A percentile compares a stretch with the other conserved stretches of the same genome.
These are phyloP conservation scores for Saccharomycopsis fibuligera DNA, from an alignment of 805 yeast genomes.

Conservation along the genomic window DNA sequence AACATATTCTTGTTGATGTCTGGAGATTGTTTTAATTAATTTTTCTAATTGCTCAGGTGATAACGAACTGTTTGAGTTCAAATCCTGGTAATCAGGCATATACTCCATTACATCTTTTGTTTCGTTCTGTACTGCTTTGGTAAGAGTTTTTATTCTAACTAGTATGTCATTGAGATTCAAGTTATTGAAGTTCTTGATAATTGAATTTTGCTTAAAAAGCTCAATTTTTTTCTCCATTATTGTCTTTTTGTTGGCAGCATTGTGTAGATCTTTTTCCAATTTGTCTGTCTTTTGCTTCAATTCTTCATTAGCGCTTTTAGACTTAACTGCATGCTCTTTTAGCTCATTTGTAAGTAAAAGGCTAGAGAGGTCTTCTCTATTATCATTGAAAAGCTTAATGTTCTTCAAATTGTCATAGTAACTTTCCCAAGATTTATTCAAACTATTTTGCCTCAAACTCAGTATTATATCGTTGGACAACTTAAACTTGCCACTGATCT, in stretches of 20 bases:
- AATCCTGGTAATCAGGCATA: conserved; percentile 14
- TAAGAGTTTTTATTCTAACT: conserved; percentile 20
- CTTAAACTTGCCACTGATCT: conserved; percentile 41
- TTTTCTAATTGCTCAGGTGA: conserved; percentile 4
- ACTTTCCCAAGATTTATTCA: conserved; percentile 36
- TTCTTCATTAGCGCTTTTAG: conserved; percentile 22
- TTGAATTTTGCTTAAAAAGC: conserved; percentile 31
- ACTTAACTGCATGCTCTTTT: conserved; percentile 28
- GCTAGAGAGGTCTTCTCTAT: conserved; percentile 27
- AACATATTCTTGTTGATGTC: conserved; percentile 26
- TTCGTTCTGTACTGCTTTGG: conserved; percentile 25
- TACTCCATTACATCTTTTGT: conserved; percentile 22
- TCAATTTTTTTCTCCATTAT: conserved; percentile 40
- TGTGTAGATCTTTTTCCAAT: conserved; percentile 27
- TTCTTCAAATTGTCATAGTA: conserved; percentile 28
- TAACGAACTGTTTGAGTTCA: conserved; percentile 19
- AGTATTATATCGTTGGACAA: conserved; percentile 33
- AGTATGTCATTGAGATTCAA: conserved; percentile 22
- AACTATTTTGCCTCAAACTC: conserved; percentile 36
- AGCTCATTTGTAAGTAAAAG: conserved; percentile 31
- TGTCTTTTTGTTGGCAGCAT: conserved; percentile 35
- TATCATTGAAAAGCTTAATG: conserved; percentile 24
- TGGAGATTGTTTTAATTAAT: conserved; percentile 23
- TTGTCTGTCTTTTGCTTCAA: conserved; percentile 24
- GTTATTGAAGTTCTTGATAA: conserved; percentile 28